phyloP scores from a whole-genome alignment of 1,284 basidiomycete genomes.

The Ganoderma meredithae region DNA sequence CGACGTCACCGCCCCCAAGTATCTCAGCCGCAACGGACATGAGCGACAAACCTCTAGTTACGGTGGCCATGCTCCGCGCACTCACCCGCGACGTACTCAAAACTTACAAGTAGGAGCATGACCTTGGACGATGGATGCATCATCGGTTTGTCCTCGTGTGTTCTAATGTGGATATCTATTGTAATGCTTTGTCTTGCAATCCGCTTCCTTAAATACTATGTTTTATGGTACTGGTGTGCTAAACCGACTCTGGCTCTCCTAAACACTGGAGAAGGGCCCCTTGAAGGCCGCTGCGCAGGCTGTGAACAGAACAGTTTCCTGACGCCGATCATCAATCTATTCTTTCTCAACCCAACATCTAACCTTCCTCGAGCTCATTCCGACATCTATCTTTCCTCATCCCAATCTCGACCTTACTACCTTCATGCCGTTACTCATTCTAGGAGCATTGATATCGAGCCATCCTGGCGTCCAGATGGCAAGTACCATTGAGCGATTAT shows the following conservation, averaged over 20 bases:
- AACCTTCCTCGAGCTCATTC: too few relatives aligned
- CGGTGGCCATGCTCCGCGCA: conserved; percentile 73
- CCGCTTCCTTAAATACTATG: not conserved
- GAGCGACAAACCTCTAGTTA: conserved; percentile 51
- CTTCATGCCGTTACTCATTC: not conserved
- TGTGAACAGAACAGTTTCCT: too few relatives aligned
- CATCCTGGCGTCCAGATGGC: not conserved
- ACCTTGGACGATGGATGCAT: not conserved
- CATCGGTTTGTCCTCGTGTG: not conserved
- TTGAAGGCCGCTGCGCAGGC: too few relatives aligned
- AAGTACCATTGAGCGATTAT: not conserved
- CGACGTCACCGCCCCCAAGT: conserved; percentile 46
- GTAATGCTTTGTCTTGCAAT: conserved; percentile 1
- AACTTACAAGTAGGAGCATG: conserved; percentile 25
- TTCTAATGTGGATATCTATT: conserved; percentile 10
- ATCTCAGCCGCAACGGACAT: conserved; percentile 42
- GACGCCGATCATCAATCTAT: too few relatives aligned
- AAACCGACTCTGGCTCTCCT: too few relatives aligned
- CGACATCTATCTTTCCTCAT: not conserved
- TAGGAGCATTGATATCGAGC: not conserved
- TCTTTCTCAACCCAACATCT: too few relatives aligned
- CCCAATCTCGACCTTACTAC: not conserved
- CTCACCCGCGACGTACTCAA: conserved; percentile 67
- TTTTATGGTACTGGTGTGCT: not conserved
- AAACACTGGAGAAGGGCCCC: too few relatives aligned